A percentile compares a stretch with the other conserved stretches of the same genome.
phyloP scores from a whole-genome alignment of 768 basidiomycete genomes.

The Mycena vitilis region DNA sequence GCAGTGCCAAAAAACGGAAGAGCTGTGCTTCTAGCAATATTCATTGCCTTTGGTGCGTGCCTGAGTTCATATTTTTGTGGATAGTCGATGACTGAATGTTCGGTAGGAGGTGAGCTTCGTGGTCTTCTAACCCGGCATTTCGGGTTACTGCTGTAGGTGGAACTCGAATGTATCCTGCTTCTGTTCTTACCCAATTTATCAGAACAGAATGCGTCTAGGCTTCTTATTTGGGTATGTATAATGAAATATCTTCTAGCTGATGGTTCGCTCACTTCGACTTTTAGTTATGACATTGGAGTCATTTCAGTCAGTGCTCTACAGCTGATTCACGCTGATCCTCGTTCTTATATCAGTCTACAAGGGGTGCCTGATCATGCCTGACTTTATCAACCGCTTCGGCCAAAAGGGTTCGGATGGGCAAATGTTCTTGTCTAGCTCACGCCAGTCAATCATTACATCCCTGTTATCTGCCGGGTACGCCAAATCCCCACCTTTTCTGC shows the following conservation, averaged over 20 bases:
- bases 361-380: conserved; percentile 86
- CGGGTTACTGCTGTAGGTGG: conserved; percentile 10
- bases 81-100: not conserved
- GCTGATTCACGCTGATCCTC: not conserved
- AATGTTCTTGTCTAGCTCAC: conserved; percentile 65
- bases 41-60: conserved; percentile 77
- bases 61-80: not conserved
- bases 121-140: too few species aligned
- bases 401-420: conserved; percentile 58
- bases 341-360: conserved; percentile 37
- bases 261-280: not conserved
- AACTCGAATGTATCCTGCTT: not conserved
- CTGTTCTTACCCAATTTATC: not conserved
- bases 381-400: conserved; percentile 79
- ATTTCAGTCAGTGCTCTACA: conserved; percentile 63
- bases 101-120: conserved; percentile 41
- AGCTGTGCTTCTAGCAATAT: conserved; percentile 73
- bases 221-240: conserved; percentile 69
- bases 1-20: conserved; percentile 71
- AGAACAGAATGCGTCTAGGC: conserved; percentile 46
- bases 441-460: conserved; percentile 84
- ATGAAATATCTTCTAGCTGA: not conserved
- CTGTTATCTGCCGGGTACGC: conserved; percentile 79
- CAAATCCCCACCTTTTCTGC: not conserved
- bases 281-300: conserved; percentile 73